phyloP scores from a whole-genome alignment of 768 basidiomycete species.

The Austroboletus festivus region DNA sequence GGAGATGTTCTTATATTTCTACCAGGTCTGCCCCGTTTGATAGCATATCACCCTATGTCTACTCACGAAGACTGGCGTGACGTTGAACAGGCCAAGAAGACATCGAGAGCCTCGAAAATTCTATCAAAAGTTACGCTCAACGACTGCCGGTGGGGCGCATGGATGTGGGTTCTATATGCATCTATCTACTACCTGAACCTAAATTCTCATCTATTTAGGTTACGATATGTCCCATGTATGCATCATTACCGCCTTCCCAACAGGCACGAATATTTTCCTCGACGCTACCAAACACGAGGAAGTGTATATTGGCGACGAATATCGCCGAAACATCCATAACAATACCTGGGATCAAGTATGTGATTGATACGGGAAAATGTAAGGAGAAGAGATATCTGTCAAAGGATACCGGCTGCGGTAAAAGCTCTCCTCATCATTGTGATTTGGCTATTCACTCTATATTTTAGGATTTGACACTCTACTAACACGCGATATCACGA shows the following conservation, averaged over 20 bases:
- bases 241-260: constrained; percentile 72
- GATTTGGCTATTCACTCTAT: background rate
- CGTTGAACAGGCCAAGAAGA: constrained; percentile 82
- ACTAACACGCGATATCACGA: constrained; percentile 76
- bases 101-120: constrained; percentile 82
- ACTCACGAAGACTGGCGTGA: background rate
- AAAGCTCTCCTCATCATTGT: constrained; percentile 1
- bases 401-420: constrained; percentile 65
- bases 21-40: constrained; percentile 50
- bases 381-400: constrained; percentile 91
- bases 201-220: constrained; percentile 44
- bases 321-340: constrained; percentile 98
- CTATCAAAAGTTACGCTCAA: constrained; percentile 65
- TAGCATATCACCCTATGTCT: background rate
- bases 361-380: constrained; percentile 93
- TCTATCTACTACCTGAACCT: background rate
- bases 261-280: constrained; percentile 77
- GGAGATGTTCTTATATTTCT: constrained; percentile 95
- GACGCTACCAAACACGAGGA: constrained; percentile 66
- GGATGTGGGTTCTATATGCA: constrained; percentile 38
- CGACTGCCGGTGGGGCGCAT: constrained; percentile 59
- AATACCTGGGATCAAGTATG: constrained; percentile 92
- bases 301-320: constrained; percentile 95
- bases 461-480: constrained; percentile 84
- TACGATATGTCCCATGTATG: constrained; percentile 77